phyloP scores from a whole-genome alignment of 2,329 filamentous ascomycete genomes.

The Botrytis fragariae region DNA sequence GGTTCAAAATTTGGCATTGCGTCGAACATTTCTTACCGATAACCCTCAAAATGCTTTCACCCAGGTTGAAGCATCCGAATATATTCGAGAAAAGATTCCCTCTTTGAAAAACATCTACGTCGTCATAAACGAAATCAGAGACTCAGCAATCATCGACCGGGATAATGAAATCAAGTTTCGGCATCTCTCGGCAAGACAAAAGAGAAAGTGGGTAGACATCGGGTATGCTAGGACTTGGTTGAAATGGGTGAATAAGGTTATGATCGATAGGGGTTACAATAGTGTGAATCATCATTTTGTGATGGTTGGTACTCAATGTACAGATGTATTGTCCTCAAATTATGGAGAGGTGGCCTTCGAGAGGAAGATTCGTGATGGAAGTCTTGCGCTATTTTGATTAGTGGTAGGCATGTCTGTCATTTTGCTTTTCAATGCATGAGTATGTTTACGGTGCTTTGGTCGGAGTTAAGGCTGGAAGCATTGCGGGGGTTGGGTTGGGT shows the following conservation, averaged over 20 bases:
- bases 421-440: background rate
- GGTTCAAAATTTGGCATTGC: constrained; percentile 4
- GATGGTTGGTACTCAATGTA: constrained; percentile 11
- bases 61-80: background rate
- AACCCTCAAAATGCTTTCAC: background rate
- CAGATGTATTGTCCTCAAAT: background rate
- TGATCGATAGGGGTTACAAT: background rate
- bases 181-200: constrained; percentile 6
- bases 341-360: constrained; percentile 2
- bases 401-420: background rate
- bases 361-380: constrained; percentile 14
- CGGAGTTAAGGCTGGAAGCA: background rate
- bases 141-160: background rate
- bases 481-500: background rate
- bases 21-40: constrained; percentile 11
- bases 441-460: background rate
- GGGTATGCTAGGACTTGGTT: constrained; percentile 9
- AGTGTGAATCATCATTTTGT: constrained; percentile 6
- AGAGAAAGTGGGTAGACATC: constrained; percentile 12
- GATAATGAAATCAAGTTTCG: background rate
- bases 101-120: constrained; percentile 8
- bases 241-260: constrained; percentile 1
- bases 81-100: background rate
- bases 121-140: constrained; percentile 6
- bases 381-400: constrained; percentile 8